A percentile compares a stretch with the other conserved stretches of the same genome.
Conservation (phyloP, 371 early-diverging fungal genomes). For the Cokeromyces recurvatus region DNA sequence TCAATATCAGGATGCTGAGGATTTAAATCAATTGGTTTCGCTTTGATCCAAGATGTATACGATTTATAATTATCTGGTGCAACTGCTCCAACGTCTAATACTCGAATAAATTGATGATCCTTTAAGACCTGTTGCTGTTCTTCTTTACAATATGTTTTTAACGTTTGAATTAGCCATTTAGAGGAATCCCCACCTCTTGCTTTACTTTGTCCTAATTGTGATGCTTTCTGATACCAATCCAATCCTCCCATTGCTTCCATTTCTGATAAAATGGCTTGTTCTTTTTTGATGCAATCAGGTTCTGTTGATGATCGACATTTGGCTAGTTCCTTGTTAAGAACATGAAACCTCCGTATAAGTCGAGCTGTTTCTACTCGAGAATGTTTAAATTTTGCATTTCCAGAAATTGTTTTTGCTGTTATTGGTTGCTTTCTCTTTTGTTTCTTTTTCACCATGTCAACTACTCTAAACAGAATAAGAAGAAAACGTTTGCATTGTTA, state of each 20-base stretch:
- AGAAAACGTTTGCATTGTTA: constrained; percentile 14
- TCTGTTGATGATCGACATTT: constrained; percentile 24
- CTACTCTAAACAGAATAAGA: too few species aligned
- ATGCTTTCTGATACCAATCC: constrained; percentile 84
- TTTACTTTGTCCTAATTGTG: constrained; percentile 79
- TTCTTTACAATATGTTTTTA: constrained; percentile 31
- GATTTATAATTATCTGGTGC: constrained; percentile 71
- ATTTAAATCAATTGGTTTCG: constrained; percentile 81
- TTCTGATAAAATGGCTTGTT: constrained; percentile 47
- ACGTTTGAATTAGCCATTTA: constrained; percentile 69
- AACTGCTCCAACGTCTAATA: constrained; percentile 90
- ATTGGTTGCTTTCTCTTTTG: constrained; percentile 21
- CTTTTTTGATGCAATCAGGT: constrained; percentile 12
- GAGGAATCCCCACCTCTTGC: constrained; percentile 79
- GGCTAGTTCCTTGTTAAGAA: constrained; percentile 68
- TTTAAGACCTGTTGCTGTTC: not conserved
- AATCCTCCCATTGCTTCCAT: constrained; percentile 84
- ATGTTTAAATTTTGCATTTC: constrained; percentile 30
- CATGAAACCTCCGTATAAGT: constrained; percentile 70
- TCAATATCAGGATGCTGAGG: constrained; percentile 69
- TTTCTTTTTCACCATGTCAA: constrained; percentile 17
- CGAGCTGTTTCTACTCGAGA: constrained; percentile 55
- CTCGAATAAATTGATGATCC: constrained; percentile 29
- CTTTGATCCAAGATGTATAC: constrained; percentile 62
- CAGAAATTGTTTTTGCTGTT: constrained; percentile 6